Base-by-base conservation (phyloP, 352 stramenopile genomes). In the Bremia lactucae region DNA sequence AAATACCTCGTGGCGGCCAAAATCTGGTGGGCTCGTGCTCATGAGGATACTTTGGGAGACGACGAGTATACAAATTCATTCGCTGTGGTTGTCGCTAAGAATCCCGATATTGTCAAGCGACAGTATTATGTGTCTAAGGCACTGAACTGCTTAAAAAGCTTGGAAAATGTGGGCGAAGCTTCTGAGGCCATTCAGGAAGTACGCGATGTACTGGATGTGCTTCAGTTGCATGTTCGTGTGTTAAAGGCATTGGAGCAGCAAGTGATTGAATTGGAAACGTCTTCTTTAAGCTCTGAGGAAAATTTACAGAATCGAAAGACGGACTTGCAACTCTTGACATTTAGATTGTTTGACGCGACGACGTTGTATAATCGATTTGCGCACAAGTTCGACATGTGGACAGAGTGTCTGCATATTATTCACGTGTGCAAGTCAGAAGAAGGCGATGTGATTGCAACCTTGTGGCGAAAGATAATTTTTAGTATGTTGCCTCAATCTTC, bases 351-450 rank as follows among this genome's bases (percentile, higher is more conserved):
- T 20, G 76, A 87, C 21, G 77, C 79, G 6, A 84, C 80, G 14
- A 79, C 75, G 7, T 42, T 93, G 31, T 93, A 93, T 69, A 93
- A 93, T 43, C 69, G 77, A 31, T 93, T 87, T 42, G 77, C 80
- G 0, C 74, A 68, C 15, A 90, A 90, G 62, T 87, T 89, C 52
- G 62, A 86, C 36, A 82, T 93, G 69, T 93, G 80, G 80, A 71
- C 73, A 1, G 80, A 89, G 48, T 93, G 80, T 40, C 57, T 93
- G 19, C 70, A 87, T 37, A 90, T 93, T 39, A 89, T 93, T 36
- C 73, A 87, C 39, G 58, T 71, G 25, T 93, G 80, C 54, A 77
- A 89, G 44, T 90, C 80, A 2, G 77, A 93, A 43, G 80, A 90
- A 43, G 59, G 59, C 0, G 77, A 83, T 39, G 71, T 87, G 6